Evolutionary conservation across 73 alveolate genomes (phyloP), one percentile per base, ranked within the genome.

Genomic region (Blepharisma stoltei): DNA sequence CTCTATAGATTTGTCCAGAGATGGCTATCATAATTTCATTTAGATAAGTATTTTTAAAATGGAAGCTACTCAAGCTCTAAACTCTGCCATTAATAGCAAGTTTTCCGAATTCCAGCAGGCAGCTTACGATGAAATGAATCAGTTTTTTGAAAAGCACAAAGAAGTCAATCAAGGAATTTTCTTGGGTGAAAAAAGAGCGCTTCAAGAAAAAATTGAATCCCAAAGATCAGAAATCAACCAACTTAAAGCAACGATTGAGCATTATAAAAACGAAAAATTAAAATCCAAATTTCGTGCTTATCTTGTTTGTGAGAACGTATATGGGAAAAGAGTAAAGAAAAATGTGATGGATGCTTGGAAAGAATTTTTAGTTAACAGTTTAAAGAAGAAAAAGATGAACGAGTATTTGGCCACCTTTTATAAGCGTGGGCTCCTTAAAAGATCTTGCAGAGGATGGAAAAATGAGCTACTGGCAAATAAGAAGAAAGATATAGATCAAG

Each of bases 1-100:
- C 45, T 60, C 4, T 60, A 60, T 60, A 11, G 43, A 21, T 91
- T 91, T 68, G 83, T 85, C 44, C 80, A 88, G 77, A 5, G 75
- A 11, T 91, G 82, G 81, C 65, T 91, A 67, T 78, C 66, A 48
- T 68, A 52, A 52, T 52, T 32, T 32, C 41, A 32, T 32, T n/a
- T 32, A 32, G 41, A 32, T 32, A 32, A 32, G 3, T 32, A 32
- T 0, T 32, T 32, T 32, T 32, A 32, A 32, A 32, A 32, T 32
- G 41, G 41, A 32, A 32, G 41, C 41, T 32, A 32, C 41, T 32
- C 41, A 32, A 32, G 41, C 41, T 32, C 41, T 32, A 32, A 32
- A 32, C 41, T 32, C 41, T 32, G 41, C 41, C 41, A 32, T 32
- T 32, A 32, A 32, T 32, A 32, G 41, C 41, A 32, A 52, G 66